phyloP scores from a whole-genome alignment of 2,329 filamentous ascomycete species.

The Pseudogymnoascus verrucosus region DNA sequence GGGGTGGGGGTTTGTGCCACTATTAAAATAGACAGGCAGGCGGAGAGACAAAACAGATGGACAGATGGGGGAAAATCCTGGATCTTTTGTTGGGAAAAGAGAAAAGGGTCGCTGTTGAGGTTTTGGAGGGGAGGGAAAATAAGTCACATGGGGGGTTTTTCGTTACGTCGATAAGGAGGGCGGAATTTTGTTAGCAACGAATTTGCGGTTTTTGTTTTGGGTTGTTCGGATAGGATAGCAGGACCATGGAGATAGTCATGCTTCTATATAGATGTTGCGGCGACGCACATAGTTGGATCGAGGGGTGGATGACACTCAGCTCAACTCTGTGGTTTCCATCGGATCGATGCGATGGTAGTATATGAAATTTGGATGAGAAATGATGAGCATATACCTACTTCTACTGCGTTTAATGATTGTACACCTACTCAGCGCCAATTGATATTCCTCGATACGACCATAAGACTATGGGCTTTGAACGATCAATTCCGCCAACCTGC shows the following conservation, averaged over 20 bases:
- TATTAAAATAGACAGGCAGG: slow-evolving; percentile 18
- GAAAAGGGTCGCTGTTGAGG: not conserved
- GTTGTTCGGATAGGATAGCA: not conserved
- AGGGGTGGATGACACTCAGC: not conserved
- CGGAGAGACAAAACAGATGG: not conserved
- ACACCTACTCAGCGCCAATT: not conserved
- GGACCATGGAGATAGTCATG: not conserved
- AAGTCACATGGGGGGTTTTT: not conserved
- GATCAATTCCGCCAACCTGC: no score
- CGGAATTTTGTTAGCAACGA: not conserved
- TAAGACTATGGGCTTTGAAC: no score
- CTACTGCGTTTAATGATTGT: not conserved
- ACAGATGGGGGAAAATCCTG: not conserved
- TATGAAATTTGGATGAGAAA: not conserved
- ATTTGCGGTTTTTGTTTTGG: not conserved
- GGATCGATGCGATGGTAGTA: not conserved
- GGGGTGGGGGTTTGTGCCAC: slow-evolving; percentile 48
- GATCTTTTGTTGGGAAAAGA: not conserved
- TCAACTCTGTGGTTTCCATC: slow-evolving; percentile 5
- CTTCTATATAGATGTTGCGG: not conserved
- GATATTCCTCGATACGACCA: not conserved
- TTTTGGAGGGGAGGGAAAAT: not conserved
- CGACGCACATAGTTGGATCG: slow-evolving; percentile 5
- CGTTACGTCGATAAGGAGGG: not conserved
- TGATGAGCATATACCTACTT: not conserved